Percentiles rank a stretch among this genome's conserved stretches.
Conservation (phyloP, 2,329 filamentous ascomycete genomes). For the Alternaria sp. region DNA sequence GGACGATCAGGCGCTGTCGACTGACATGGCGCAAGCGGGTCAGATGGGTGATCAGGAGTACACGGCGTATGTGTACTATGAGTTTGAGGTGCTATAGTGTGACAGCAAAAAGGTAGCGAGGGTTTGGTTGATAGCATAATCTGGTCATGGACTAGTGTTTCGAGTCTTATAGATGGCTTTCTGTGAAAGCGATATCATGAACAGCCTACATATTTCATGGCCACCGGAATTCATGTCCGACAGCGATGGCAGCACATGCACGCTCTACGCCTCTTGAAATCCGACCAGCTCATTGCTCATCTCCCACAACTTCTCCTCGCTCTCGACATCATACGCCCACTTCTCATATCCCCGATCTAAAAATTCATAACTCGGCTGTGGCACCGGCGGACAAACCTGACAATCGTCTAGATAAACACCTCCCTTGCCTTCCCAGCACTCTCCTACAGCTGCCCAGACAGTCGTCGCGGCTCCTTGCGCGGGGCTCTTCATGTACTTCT, state of each 20-base stretch:
- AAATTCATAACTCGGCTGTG: background rate
- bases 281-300: background rate
- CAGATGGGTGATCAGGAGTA: slow-evolving; percentile 81
- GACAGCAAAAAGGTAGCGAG: background rate
- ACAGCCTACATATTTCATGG: background rate
- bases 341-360: background rate
- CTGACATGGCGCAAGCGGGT: slow-evolving; percentile 82
- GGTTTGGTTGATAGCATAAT: background rate
- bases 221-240: background rate
- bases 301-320: background rate
- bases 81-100: slow-evolving; percentile 74
- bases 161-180: background rate
- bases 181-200: background rate
- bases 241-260: background rate
- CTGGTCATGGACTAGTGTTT: background rate
- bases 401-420: background rate
- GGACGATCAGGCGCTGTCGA: slow-evolving; percentile 80
- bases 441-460: background rate
- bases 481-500: background rate
- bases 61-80: slow-evolving; percentile 96
- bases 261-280: background rate
- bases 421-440: background rate
- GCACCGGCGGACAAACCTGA: background rate
- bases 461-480: background rate
- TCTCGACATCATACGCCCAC: background rate